These are phyloP conservation scores for Sordaria brevicollis DNA, from an alignment of 495 filamentous ascomycete genomes.

Conservation along the genomic window DNA sequence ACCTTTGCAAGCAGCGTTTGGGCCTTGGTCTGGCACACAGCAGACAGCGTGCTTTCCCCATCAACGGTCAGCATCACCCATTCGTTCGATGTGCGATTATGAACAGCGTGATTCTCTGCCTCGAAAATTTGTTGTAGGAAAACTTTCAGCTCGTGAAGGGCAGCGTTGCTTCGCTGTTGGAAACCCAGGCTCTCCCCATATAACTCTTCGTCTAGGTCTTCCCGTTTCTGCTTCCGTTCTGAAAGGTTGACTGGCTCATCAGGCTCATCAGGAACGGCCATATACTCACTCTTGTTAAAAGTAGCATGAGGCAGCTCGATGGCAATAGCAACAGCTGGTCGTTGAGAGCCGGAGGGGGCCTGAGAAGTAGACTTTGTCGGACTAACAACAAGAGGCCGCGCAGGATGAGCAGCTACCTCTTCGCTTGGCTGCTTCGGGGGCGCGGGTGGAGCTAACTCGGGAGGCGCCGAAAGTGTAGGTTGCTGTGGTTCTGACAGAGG, in stretches of 20 bases:
- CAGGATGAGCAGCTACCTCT: neutral
- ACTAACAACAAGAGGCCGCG: neutral
- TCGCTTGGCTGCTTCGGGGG: neutral
- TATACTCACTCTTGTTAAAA: constrained; percentile 32
- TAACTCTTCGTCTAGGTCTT: constrained; percentile 30
- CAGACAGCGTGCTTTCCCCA: constrained; percentile 50
- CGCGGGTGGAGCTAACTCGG: neutral
- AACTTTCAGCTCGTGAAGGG: constrained; percentile 54
- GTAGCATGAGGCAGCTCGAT: constrained; percentile 27
- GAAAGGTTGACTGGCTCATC: constrained; percentile 32
- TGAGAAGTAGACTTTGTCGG: constrained; percentile 3
- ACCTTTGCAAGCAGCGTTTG: constrained; percentile 64
- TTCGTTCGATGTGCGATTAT: constrained; percentile 34
- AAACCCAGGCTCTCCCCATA: constrained; percentile 52
- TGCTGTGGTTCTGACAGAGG: neutral
- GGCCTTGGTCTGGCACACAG: constrained; percentile 53
- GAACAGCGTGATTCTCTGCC: constrained; percentile 55
- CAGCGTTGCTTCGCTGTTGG: constrained; percentile 67
- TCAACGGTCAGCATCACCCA: constrained; percentile 37
- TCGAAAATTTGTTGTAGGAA: constrained; percentile 66
- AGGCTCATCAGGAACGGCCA: constrained; percentile 29
- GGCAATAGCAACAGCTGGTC: constrained; percentile 20
- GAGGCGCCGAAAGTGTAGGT: neutral
- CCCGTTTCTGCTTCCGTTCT: constrained; percentile 26
- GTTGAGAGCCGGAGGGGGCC: constrained; percentile 5